phyloP scores from a whole-genome alignment of 495 filamentous ascomycete species.

The Aspergillus affinis region DNA sequence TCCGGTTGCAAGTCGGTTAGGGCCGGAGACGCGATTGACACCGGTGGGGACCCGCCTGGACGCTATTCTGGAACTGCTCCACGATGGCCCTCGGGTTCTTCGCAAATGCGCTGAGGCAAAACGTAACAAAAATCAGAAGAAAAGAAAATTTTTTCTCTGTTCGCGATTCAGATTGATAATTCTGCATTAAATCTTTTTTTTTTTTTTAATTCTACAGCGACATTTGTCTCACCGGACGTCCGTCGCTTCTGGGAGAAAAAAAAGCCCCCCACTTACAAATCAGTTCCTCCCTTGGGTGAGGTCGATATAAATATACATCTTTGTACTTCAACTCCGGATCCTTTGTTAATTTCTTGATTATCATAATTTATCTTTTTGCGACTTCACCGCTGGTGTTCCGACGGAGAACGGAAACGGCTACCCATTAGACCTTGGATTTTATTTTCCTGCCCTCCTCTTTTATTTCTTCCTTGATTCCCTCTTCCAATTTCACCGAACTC shows the following conservation, averaged over 20 bases:
- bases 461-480: not conserved
- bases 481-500: not conserved
- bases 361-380: constrained; percentile 4
- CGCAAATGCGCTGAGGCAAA: not conserved
- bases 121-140: constrained; percentile 6
- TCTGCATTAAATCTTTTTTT: constrained; percentile 2
- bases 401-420: not conserved
- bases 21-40: not conserved
- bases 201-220: not conserved
- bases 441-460: constrained; percentile 1
- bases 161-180: not conserved
- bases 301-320: not conserved
- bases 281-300: not conserved
- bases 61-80: constrained; percentile 6
- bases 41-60: constrained; percentile 3
- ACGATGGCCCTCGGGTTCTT: not conserved
- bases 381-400: not conserved
- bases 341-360: not conserved
- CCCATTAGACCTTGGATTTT: not conserved
- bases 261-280: not conserved
- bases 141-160: not conserved
- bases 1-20: not conserved
- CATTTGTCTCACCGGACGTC: not conserved
- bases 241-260: not conserved
- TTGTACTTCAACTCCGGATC: not conserved